A percentile compares a stretch with the other conserved stretches of the same genome.
phyloP scores from a whole-genome alignment of 768 basidiomycete species.

The Boletus reticulatus region DNA sequence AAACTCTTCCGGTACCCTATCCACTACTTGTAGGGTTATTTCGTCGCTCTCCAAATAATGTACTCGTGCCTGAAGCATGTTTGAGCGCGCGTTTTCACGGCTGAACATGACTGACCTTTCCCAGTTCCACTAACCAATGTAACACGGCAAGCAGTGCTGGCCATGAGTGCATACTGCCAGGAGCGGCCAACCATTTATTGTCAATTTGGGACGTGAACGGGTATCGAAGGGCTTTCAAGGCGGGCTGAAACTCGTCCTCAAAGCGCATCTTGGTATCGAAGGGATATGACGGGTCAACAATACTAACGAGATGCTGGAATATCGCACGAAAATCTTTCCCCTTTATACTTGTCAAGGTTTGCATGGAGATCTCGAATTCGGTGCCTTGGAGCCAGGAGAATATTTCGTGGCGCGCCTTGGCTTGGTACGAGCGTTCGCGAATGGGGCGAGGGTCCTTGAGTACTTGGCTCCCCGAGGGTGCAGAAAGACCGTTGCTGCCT shows the following conservation, averaged over 20 bases:
- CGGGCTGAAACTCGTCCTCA: slow-evolving; percentile 81
- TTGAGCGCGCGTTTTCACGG: neutral
- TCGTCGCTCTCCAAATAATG: slow-evolving; percentile 61
- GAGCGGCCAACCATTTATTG: slow-evolving; percentile 83
- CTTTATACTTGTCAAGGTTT: slow-evolving; percentile 73
- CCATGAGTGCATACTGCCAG: slow-evolving; percentile 93
- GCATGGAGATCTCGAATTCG: slow-evolving; percentile 66
- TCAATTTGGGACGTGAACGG: slow-evolving; percentile 79
- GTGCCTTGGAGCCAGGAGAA: slow-evolving; percentile 60
- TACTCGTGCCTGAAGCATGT: slow-evolving; percentile 27
- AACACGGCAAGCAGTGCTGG: slow-evolving; percentile 81
- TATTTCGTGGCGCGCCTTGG: slow-evolving; percentile 77
- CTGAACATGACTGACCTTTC: slow-evolving; percentile 55
- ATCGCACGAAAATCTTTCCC: slow-evolving; percentile 85
- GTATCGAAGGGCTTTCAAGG: slow-evolving; percentile 76
- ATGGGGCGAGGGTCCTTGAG: slow-evolving; percentile 76
- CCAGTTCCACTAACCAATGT: slow-evolving; percentile 88
- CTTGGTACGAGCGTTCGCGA: slow-evolving; percentile 71
- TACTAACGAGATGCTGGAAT: slow-evolving; percentile 72
- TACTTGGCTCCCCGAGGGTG: slow-evolving; percentile 52
- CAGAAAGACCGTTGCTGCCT: slow-evolving; percentile 43
- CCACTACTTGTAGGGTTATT: slow-evolving; percentile 62
- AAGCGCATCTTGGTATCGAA: slow-evolving; percentile 51
- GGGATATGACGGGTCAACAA: slow-evolving; percentile 70
- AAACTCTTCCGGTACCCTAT: slow-evolving; percentile 69